Conservation (phyloP, 805 yeast species). For the Candida ficus region DNA sequence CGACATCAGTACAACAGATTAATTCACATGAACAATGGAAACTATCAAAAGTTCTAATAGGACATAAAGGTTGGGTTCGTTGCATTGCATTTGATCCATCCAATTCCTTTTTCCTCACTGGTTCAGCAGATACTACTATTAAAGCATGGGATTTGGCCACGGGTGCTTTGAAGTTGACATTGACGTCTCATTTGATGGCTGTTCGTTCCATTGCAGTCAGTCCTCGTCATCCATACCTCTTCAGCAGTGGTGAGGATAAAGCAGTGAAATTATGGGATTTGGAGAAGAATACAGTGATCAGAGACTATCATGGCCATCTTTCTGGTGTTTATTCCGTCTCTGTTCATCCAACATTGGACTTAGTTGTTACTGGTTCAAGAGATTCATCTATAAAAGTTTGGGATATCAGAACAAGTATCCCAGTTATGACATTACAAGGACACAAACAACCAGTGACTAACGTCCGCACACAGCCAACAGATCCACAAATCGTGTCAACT, state of each 20-base stretch:
- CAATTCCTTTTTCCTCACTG: slow-evolving; percentile 88
- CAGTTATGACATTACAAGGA: slow-evolving; percentile 75
- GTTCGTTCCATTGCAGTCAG: slow-evolving; percentile 76
- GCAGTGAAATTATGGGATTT: slow-evolving; percentile 94
- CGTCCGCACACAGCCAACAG: slow-evolving; percentile 61
- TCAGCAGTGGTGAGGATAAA: slow-evolving; percentile 91
- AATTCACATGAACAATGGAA: slow-evolving; percentile 67
- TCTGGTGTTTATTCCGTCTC: slow-evolving; percentile 84
- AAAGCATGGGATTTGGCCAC: slow-evolving; percentile 87
- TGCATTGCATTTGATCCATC: slow-evolving; percentile 80
- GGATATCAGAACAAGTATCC: slow-evolving; percentile 82
- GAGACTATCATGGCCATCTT: slow-evolving; percentile 92
- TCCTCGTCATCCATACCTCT: slow-evolving; percentile 76
- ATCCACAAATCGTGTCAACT: slow-evolving; percentile 82
- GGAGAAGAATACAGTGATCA: slow-evolving; percentile 71
- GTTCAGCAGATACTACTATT: slow-evolving; percentile 82
- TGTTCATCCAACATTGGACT: slow-evolving; percentile 81
- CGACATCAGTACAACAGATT: too few relatives aligned
- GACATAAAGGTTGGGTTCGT: slow-evolving; percentile 92
- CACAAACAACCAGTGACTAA: slow-evolving; percentile 73
- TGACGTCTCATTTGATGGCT: slow-evolving; percentile 89
- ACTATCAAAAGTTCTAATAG: slow-evolving; percentile 67
- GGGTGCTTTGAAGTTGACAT: slow-evolving; percentile 62
- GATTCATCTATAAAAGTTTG: slow-evolving; percentile 85
- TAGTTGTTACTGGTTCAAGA: slow-evolving; percentile 82